Conservation (phyloP, 148 eudicot species). For the Pharnaceum exiguum region DNA sequence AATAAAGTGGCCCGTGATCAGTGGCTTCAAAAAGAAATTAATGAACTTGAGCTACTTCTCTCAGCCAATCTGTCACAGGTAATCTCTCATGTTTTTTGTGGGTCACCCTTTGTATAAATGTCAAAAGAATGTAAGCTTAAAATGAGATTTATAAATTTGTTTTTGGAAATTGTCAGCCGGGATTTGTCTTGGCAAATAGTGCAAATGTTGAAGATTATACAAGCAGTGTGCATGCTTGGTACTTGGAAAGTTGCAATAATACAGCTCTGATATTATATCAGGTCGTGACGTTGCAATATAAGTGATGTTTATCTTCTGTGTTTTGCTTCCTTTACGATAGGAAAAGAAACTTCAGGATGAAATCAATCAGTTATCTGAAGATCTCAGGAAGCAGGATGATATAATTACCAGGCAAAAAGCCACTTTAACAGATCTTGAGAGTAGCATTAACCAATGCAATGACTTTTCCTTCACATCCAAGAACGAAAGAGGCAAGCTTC, state of each 20-base stretch:
- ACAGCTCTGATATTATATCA: too few relatives aligned
- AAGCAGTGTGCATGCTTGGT: too few relatives aligned
- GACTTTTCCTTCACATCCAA: conserved; percentile 53
- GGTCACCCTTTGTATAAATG: too few relatives aligned
- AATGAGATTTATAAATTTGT: too few relatives aligned
- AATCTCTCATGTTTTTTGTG: conserved; percentile 1
- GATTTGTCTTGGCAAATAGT: too few relatives aligned
- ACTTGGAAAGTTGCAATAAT: too few relatives aligned
- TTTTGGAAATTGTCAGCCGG: too few relatives aligned
- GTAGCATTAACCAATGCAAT: conserved; percentile 42
- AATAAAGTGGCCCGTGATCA: conserved; percentile 83
- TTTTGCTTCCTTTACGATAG: conserved; percentile 30
- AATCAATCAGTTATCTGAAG: conserved; percentile 54
- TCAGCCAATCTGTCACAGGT: conserved; percentile 72
- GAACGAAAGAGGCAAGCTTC: conserved; percentile 69
- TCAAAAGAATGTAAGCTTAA: too few relatives aligned
- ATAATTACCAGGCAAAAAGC: conserved; percentile 42
- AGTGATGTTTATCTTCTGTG: too few relatives aligned
- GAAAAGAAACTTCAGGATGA: conserved; percentile 70
- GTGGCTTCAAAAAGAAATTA: conserved; percentile 90
- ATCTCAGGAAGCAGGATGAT: conserved; percentile 55
- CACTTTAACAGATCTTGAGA: conserved; percentile 44
- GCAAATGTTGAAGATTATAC: too few relatives aligned
- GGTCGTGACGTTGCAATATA: too few relatives aligned
- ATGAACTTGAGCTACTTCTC: conserved; percentile 66